A percentile compares a stretch with the other conserved stretches of the same genome.
Evolutionary conservation across 2,329 filamentous ascomycete species (phyloP).

Genomic region (Sporothrix pseudoabietina): DNA sequence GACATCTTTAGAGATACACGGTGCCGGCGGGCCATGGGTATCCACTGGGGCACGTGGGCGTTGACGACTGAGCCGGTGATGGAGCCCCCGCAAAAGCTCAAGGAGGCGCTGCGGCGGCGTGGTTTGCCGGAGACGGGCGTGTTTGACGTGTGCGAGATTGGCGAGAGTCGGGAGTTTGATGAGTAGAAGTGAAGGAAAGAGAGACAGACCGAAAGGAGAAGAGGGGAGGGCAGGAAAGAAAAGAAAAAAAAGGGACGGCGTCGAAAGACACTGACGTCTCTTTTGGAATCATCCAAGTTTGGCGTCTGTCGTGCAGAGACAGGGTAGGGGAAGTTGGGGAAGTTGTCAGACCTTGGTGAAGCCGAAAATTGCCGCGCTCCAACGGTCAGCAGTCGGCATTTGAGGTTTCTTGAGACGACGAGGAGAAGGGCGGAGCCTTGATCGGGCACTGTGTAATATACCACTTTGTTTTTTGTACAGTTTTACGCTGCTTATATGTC

Average conservation of each 20-base stretch:
- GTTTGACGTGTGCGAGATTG: conserved; percentile 83
- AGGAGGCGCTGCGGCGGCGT: conserved; percentile 68
- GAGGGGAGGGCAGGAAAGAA: neutral
- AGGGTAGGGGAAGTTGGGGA: neutral
- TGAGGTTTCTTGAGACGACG: neutral
- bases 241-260: neutral
- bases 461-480: conserved; percentile 7
- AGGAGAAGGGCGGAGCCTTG: neutral
- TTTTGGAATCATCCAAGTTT: neutral
- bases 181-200: neutral
- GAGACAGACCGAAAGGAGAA: neutral
- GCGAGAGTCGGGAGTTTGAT: conserved; percentile 73
- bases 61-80: conserved; percentile 82
- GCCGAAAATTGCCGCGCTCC: neutral
- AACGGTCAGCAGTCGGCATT: neutral
- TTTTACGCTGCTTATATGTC: neutral
- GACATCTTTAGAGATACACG: conserved; percentile 85
- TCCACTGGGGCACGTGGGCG: conserved; percentile 93
- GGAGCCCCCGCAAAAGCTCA: conserved; percentile 75
- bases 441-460: neutral
- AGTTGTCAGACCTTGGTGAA: neutral
- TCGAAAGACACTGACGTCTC: neutral
- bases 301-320: neutral
- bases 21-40: conserved; percentile 77
- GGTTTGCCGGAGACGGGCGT: conserved; percentile 69